Evolutionary conservation across 2,329 filamentous ascomycete genomes (phyloP).

Genomic region (Microcyclospora pomicola): DNA sequence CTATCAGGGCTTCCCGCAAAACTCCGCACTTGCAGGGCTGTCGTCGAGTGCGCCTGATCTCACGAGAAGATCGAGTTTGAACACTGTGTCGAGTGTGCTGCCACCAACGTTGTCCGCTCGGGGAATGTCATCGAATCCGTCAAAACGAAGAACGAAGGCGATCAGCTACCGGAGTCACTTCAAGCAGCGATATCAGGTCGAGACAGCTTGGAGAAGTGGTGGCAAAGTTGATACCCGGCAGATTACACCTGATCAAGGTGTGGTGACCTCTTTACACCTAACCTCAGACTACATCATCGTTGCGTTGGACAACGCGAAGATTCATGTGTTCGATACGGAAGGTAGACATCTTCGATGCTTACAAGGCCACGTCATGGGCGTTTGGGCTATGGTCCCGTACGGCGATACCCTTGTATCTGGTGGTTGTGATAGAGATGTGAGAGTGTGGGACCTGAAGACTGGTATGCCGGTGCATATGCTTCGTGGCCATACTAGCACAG

Average conservation of each 20-base stretch:
- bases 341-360: conserved; percentile 79
- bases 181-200: conserved; percentile 92
- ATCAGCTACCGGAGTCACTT: conserved; percentile 92
- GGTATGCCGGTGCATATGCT: conserved; percentile 69
- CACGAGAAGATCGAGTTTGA: conserved; percentile 16
- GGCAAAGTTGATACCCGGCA: conserved; percentile 72
- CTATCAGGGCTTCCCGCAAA: conserved; percentile 14
- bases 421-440: conserved; percentile 89
- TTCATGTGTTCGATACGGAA: conserved; percentile 91
- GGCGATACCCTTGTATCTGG: conserved; percentile 89
- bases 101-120: conserved; percentile 14
- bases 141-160: conserved; percentile 43
- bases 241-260: conserved; percentile 91
- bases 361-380: conserved; percentile 94
- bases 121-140: conserved; percentile 25
- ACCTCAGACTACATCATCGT: conserved; percentile 96
- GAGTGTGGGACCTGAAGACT: conserved; percentile 90
- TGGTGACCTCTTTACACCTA: conserved; percentile 88
- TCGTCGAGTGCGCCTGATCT: conserved; percentile 37
- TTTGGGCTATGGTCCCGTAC: conserved; percentile 99
- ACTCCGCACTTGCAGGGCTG: conserved; percentile 22
- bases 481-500: conserved; percentile 89
- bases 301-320: conserved; percentile 93
- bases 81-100: conserved; percentile 8
- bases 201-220: conserved; percentile 89